Evolutionary conservation across 768 basidiomycete species (phyloP).

Genomic region (Xerocomellus dryophilus): DNA sequence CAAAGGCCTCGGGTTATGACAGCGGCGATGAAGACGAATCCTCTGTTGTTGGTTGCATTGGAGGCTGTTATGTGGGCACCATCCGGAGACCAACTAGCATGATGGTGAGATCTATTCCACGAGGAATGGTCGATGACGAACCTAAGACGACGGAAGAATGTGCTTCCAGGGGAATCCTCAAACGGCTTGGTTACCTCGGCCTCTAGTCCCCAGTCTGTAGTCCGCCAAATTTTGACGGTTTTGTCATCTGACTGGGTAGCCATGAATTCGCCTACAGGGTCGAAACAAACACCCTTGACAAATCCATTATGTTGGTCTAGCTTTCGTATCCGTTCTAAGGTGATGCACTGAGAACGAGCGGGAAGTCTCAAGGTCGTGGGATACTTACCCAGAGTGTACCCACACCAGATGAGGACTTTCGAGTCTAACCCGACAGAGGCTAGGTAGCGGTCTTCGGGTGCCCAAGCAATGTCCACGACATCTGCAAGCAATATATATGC

Average conservation of each 20-base stretch:
- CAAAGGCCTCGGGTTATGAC: constrained; percentile 89
- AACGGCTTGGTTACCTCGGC: constrained; percentile 88
- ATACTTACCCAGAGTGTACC: constrained; percentile 75
- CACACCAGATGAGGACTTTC: constrained; percentile 90
- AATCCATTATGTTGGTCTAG: constrained; percentile 92
- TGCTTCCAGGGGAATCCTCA: constrained; percentile 89
- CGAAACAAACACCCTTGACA: constrained; percentile 98
- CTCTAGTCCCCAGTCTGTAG: constrained; percentile 86
- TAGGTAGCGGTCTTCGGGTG: constrained; percentile 85
- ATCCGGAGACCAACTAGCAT: constrained; percentile 91
- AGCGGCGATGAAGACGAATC: constrained; percentile 95
- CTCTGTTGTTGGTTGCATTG: constrained; percentile 93
- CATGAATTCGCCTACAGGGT: constrained; percentile 95
- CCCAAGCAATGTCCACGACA: constrained; percentile 95
- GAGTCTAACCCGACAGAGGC: constrained; percentile 95
- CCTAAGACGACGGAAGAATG: constrained; percentile 92
- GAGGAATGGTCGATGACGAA: constrained; percentile 25
- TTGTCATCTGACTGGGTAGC: constrained; percentile 98
- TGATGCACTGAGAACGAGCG: background rate
- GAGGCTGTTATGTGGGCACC: constrained; percentile 98
- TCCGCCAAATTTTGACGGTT: constrained; percentile 95
- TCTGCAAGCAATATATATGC: constrained; percentile 47
- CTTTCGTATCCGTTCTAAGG: constrained; percentile 73
- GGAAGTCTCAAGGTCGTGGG: background rate
- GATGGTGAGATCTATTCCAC: background rate